Evolutionary conservation across 768 basidiomycete species (phyloP).

Genomic region (Crassisporium funariophilum): DNA sequence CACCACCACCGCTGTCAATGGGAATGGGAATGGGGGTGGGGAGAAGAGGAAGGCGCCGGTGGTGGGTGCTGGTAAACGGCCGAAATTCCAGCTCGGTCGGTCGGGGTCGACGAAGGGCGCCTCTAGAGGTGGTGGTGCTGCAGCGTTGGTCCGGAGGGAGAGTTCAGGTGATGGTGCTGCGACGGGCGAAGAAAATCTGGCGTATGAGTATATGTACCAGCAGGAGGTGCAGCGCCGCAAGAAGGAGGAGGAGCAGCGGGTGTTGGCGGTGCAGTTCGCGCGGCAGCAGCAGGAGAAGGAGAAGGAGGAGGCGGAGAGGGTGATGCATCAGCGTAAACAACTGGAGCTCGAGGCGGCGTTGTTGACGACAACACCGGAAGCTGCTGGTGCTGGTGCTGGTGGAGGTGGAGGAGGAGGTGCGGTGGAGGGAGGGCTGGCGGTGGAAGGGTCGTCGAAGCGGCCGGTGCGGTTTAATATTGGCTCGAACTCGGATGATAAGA

Average conservation of each 20-base stretch:
- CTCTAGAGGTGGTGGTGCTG: neutral
- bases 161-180: slow-evolving; percentile 3
- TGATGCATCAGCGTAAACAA: neutral
- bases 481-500: slow-evolving; percentile 57
- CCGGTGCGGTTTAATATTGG: slow-evolving; percentile 55
- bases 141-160: neutral
- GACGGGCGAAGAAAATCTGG: slow-evolving; percentile 6
- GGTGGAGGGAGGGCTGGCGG: slow-evolving; percentile 1
- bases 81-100: slow-evolving; percentile 9
- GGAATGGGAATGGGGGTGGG: too few species aligned
- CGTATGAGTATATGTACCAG: slow-evolving; percentile 14
- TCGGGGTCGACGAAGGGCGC: neutral
- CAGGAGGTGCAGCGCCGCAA: slow-evolving; percentile 9
- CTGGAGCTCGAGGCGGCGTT: neutral
- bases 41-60: neutral
- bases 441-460: slow-evolving; percentile 8
- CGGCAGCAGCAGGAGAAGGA: slow-evolving; percentile 4
- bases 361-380: too few species aligned
- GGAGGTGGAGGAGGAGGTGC: slow-evolving; percentile 3
- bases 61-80: neutral
- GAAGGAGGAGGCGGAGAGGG: slow-evolving; percentile 13
- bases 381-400: too few species aligned
- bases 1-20: slow-evolving; percentile 1
- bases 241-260: neutral
- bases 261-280: neutral